These are phyloP conservation scores for Purshia tridentata DNA, from an alignment of 306 rosid genomes.

Conservation along the genomic window DNA sequence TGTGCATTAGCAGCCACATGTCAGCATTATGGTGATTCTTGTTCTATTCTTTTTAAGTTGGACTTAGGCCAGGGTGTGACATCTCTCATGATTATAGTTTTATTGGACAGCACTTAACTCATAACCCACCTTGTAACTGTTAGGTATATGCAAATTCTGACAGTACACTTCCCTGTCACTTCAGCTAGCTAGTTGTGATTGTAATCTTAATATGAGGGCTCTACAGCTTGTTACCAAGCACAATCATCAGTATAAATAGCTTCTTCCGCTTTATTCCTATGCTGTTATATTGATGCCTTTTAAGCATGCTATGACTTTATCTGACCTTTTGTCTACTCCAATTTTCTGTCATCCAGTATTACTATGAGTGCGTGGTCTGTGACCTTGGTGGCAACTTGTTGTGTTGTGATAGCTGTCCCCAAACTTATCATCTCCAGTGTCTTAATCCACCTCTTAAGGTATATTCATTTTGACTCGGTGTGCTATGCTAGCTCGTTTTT, in stretches of 20 bases:
- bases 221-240: too few relatives aligned
- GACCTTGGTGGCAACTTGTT: conserved; percentile 96
- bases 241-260: neutral
- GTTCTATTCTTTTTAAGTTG: too few relatives aligned
- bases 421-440: conserved; percentile 92
- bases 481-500: conserved; percentile 2
- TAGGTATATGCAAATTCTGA: too few relatives aligned
- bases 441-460: conserved; percentile 99
- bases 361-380: conserved; percentile 88
- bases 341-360: conserved; percentile 57
- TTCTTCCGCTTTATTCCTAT: conserved; percentile 21
- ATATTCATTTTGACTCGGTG: conserved; percentile 27
- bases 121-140: too few relatives aligned
- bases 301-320: conserved; percentile 12
- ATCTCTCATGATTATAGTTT: too few relatives aligned
- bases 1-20: neutral
- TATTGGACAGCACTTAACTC: too few relatives aligned
- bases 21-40: neutral
- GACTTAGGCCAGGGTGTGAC: too few relatives aligned
- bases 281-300: neutral
- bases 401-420: conserved; percentile 98
- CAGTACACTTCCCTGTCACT: too few relatives aligned
- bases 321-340: conserved; percentile 17
- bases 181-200: too few relatives aligned
- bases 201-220: too few relatives aligned